These are phyloP conservation scores for Starmera quercuum DNA, from an alignment of 805 yeast genomes.

Conservation along the genomic window DNA sequence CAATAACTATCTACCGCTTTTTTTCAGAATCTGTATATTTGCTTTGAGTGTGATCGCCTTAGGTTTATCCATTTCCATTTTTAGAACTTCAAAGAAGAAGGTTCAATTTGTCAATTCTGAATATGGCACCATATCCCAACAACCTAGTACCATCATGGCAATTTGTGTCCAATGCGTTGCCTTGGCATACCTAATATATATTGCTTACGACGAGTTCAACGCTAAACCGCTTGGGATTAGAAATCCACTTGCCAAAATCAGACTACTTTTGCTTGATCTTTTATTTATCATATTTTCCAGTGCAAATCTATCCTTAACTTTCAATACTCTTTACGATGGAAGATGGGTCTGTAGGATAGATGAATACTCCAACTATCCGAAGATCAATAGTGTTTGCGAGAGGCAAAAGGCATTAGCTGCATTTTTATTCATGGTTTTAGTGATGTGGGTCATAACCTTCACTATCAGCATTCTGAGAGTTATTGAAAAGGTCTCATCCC, in stretches of 20 bases:
- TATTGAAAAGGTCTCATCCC: conserved; percentile 49
- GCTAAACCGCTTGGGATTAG: conserved; percentile 91
- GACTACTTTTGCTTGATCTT: conserved; percentile 73
- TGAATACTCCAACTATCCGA: conserved; percentile 21
- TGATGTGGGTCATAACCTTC: conserved; percentile 81
- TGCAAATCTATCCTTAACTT: conserved; percentile 81
- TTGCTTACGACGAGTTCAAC: conserved; percentile 84
- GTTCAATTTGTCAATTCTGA: conserved; percentile 8
- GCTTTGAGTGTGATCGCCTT: conserved; percentile 60
- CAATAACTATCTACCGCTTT: conserved; percentile 76
- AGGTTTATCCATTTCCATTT: conserved; percentile 61
- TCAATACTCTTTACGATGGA: conserved; percentile 71
- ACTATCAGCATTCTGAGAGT: conserved; percentile 78
- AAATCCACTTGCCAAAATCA: conserved; percentile 75
- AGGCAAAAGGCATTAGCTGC: conserved; percentile 75
- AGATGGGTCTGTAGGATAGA: conserved; percentile 65
- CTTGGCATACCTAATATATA: conserved; percentile 66
- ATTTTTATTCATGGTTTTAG: conserved; percentile 65
- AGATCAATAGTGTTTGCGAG: conserved; percentile 52
- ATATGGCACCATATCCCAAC: conserved; percentile 43
- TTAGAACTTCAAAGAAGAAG: conserved; percentile 26
- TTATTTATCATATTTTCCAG: conserved; percentile 83
- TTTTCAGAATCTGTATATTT: conserved; percentile 55
- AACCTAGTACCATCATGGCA: conserved; percentile 91
- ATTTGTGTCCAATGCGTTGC: conserved; percentile 78